Base-by-base conservation (phyloP, 352 stramenopile species). In the Pythium guiyangense region DNA sequence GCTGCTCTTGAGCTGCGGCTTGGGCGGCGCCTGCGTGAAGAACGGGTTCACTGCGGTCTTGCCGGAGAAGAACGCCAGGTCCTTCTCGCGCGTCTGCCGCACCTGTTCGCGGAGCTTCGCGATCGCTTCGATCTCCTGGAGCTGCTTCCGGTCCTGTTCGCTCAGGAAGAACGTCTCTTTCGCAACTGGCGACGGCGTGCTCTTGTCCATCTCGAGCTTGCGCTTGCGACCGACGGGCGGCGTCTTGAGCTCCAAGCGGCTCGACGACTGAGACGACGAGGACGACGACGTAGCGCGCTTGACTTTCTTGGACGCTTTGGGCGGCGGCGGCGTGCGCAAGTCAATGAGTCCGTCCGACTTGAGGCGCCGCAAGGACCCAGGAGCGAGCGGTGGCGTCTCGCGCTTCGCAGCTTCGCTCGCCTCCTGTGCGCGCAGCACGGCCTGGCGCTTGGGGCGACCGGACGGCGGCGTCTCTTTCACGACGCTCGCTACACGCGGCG, bases 121-220 rank as follows among this genome's bases (percentile, higher is more conserved):
- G 35, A 90, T 62, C 3, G 82, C 74, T 35, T 92, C 77, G 54
- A 89, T 84, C 56, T 88, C 79, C 43, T 88, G 76, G 0, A 88
- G 52, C 40, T 90, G 73, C 44, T 88, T 87, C 59, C 77, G 81
- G 54, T 86, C 69, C 45, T 78, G 59, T 27, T 87, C 73, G 8
- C 60, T 84, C 46, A 92, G 54, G 59, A 92, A 92, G 52, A 92
- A 86, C n/a, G 43, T 54, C 1, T 22, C 42, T 27, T 81, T 81
- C 4, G 47, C 42, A 14, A 50, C 46, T 22, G 67, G 64, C 0
- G 69, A 75, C 37, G 63, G 55, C 39, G 79, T 83, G 60, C 70
- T 82, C 54, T 67, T 72, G 60, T 80, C 70, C 70, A 90, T 73
- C n/a, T 85, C 74, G 3, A 88, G 57, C 52, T 88, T 88, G 34